A percentile compares a stretch with the other conserved stretches of the same genome.
Conservation (phyloP, 306 rosid species). For the Acmispon strigosus region DNA sequence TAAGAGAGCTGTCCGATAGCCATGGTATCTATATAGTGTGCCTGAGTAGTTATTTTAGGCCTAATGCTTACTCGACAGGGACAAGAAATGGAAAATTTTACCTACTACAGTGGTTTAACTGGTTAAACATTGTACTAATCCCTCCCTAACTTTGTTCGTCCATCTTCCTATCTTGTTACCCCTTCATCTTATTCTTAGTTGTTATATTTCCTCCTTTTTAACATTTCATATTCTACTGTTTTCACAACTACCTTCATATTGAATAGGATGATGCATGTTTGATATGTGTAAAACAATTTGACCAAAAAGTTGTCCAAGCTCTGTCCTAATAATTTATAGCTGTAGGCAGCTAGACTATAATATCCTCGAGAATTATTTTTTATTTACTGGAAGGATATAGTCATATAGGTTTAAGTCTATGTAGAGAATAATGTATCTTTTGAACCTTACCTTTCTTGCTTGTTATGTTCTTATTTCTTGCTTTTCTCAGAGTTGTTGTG, state of each 20-base stretch:
- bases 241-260: background rate
- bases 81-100: background rate
- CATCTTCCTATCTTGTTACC: background rate
- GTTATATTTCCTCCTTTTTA: background rate
- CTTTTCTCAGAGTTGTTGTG: constrained; percentile 50
- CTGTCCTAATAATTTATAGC: background rate
- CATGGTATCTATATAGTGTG: background rate
- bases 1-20: background rate
- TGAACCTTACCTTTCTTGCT: background rate
- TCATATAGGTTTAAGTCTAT: background rate
- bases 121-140: background rate
- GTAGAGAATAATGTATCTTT: background rate
- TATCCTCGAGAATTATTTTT: background rate
- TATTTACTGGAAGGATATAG: background rate
- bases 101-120: background rate
- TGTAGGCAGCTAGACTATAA: background rate
- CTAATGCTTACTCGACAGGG: background rate
- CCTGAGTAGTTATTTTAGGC: background rate
- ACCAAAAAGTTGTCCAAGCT: background rate
- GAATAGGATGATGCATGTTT: background rate
- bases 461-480: background rate
- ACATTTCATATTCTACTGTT: background rate
- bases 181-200: background rate
- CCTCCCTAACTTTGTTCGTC: background rate
- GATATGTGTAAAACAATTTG: background rate